Base-by-base conservation (phyloP, 164 flowering plant genomes). In the Tinospora cordifolia region DNA sequence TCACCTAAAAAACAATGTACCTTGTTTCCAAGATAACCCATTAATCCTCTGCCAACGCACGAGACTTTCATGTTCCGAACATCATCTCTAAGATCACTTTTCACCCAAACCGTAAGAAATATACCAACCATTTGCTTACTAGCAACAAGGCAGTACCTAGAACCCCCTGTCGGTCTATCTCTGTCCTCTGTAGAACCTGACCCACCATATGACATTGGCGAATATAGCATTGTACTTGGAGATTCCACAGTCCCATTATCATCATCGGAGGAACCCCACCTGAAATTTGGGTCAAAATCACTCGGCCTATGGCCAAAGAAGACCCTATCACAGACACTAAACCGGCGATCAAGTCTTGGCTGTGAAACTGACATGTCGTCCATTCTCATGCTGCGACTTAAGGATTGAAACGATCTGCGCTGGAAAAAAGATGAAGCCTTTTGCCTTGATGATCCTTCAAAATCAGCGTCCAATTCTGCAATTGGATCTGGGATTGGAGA, bases 361-460 rank as follows among this genome's bases (percentile, higher is more conserved):
- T 81, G 85, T 14, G 72, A 70, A 38, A 59, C 67, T 10, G 79
- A 74, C 67, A 72, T 71, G 64, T 81, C 83, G 74, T 84, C 87
- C 83, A 78, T 80, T 72, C 85, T 77, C 82, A 83, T 67, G 75
- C 82, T 84, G 30, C 82, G 79, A 68, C 79, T 79, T 19, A 65
- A 71, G 19, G 83, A 67, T 74, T 84, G 87, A 68, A 84, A 80
- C 3, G 87, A 84, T 27, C 85, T 67, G 24, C 87, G 79, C n/a
- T 77, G 84, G 75, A 84, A 80, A 75, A 84, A 75, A 5, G 84
- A 63, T 79, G 96, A 85, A 26, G 91, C 69, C 44, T 85, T 87
- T 69, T 86, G 88, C 76, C 88, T 82, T 14, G 84, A 78, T 51
- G 93, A 88, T 26, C 92, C 97, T 71, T 78, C 83, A 75, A 80